Percentiles rank a stretch among this genome's conserved stretches.
Conservation (phyloP, 768 basidiomycete species). For the Boletellus ananiceps region DNA sequence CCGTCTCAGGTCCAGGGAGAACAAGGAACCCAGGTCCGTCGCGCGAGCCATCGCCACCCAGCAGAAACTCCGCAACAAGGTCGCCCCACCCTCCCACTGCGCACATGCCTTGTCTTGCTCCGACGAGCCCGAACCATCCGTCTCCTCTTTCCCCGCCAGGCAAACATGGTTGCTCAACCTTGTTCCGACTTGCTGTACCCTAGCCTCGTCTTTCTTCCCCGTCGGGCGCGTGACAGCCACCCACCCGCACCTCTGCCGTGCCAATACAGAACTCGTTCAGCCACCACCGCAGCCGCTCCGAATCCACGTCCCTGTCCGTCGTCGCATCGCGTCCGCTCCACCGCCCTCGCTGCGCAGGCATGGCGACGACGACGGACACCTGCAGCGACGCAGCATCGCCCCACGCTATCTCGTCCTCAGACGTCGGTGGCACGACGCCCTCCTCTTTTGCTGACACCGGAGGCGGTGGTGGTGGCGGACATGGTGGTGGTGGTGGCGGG, state of each 20-base stretch:
- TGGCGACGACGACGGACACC: slow-evolving; percentile 38
- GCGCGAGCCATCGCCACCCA: too few species aligned
- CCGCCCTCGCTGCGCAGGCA: slow-evolving; percentile 31
- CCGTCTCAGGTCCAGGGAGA: too few species aligned
- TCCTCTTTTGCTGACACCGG: background rate
- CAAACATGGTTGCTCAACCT: too few species aligned
- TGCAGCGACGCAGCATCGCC: slow-evolving; percentile 25
- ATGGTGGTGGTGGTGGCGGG: background rate
- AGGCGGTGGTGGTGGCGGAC: background rate
- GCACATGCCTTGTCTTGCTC: too few species aligned
- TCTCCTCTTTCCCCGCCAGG: too few species aligned
- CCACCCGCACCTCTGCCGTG: background rate
- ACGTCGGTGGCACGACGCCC: background rate
- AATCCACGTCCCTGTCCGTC: background rate
- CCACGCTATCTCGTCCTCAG: background rate
- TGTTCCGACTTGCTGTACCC: too few species aligned
- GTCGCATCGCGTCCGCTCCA: background rate
- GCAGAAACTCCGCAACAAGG: too few species aligned
- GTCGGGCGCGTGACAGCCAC: background rate
- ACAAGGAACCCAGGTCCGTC: too few species aligned
- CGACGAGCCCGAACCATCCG: too few species aligned
- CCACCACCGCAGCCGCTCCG: background rate
- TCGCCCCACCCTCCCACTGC: too few species aligned
- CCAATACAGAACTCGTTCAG: slow-evolving; percentile 30
- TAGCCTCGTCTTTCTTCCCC: too few species aligned